Conservation (phyloP, 345 rosid genomes). For the Hibiscus mutabilis region DNA sequence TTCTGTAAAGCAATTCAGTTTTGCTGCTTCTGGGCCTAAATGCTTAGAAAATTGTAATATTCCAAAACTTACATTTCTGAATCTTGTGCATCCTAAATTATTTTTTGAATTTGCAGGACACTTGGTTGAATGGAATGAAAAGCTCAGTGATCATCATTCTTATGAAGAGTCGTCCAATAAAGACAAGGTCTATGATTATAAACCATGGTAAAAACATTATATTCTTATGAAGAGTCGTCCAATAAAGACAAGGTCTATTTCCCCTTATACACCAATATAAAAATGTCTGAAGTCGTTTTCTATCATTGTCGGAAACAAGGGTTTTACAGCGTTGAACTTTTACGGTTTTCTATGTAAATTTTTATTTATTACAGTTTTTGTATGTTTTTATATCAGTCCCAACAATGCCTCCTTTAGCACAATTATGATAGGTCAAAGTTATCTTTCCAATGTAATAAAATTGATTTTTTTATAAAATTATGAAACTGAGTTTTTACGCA, state of each 20-base stretch:
- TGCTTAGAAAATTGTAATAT: not conserved
- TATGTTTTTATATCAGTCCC: no score
- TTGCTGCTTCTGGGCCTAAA: not conserved
- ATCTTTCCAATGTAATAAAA: no score
- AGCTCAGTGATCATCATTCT: not conserved
- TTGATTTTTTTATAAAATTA: no score
- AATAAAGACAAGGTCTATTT: no score
- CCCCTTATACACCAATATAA: no score
- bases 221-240: no score
- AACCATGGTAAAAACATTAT: conserved; percentile 2
- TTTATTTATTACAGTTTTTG: not conserved
- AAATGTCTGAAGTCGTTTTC: conserved; percentile 4
- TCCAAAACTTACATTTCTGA: no score
- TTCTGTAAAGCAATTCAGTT: not conserved
- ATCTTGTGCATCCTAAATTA: no score
- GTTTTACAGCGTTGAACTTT: not conserved
- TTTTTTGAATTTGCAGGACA: conserved; percentile 16
- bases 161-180: conserved; percentile 8
- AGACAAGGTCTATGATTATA: conserved; percentile 13
- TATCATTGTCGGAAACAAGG: not conserved
- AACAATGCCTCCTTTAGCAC: no score
- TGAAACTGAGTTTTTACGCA: no score
- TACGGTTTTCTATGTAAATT: not conserved
- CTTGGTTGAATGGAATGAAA: conserved; percentile 6
- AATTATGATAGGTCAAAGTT: no score